Evolutionary conservation across 2,329 filamentous ascomycete genomes (phyloP), one percentile per base, ranked within the genome.

Genomic region (Calycina herbarum): DNA sequence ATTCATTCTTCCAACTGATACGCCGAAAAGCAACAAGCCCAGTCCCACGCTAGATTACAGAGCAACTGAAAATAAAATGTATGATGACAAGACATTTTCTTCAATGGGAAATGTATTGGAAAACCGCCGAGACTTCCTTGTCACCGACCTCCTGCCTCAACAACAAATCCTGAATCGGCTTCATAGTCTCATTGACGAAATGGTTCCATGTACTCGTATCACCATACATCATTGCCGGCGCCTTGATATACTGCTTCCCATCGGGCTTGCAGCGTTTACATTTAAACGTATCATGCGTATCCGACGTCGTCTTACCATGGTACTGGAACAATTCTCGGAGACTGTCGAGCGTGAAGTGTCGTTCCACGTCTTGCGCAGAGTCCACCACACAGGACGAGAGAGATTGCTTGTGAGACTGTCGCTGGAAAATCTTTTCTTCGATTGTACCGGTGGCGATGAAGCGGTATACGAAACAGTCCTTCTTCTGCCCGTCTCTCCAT

Each of bases 131-230:
- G 8, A 99, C 93, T 74, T 92, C 91, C 29, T 83, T 81, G 77
- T 94, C 89, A 3, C 83, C 85, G 65, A 85, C 86, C 79, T 99
- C 95, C 78, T 98, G 95, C 70, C 94, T 85, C 59, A 99, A 81
- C 74, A 99, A 76, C 76, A 97, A 79, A 80, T 99, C 95, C 78
- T 99, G 94, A 66, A 99, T 99, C 66, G 86, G 85, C 69, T 87
- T 85, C 75, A 99, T 79, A 0, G 87, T 89, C 3, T 89, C 86
- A 73, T 97, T 97, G 56, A 90, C 86, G 79, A 97, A 96, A 78
- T 99, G 95, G 75, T 99, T 99, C 95, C 95, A 99, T n/a, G 93
- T 94, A 79, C 93, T 98, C 27, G 95, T 98, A 75, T 99, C 95
- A 62, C 95, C 95, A 75, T 99, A 99, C 67, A 99, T 81, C 89